Percentiles rank a stretch among this genome's conserved stretches.
These are phyloP conservation scores for Dendrobium huoshanense DNA, from an alignment of 106 monocot genomes.

Conservation along the genomic window DNA sequence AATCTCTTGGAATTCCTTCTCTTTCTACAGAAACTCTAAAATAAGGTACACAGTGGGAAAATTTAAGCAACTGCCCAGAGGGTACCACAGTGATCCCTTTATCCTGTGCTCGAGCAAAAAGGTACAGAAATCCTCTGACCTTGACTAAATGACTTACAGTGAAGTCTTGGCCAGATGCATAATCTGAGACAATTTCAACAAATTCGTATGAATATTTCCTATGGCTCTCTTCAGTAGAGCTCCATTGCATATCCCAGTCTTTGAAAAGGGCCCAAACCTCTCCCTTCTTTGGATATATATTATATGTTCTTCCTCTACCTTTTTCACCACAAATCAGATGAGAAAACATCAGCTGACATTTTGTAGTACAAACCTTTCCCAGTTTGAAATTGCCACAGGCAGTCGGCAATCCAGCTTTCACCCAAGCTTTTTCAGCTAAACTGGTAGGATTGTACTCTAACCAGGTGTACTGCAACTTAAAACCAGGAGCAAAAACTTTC, in stretches of 20 bases:
- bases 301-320: conserved; percentile 28
- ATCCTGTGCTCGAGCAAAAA: conserved; percentile 11
- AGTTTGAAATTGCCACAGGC: conserved; percentile 37
- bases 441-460: conserved; percentile 27
- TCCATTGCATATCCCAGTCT: conserved; percentile 50
- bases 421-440: conserved; percentile 18
- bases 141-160: conserved; percentile 12
- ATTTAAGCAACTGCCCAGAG: conserved; percentile 21
- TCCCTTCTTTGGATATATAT: conserved; percentile 51
- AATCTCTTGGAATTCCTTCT: conserved; percentile 35
- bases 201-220: conserved; percentile 59
- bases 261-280: conserved; percentile 80
- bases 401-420: conserved; percentile 14
- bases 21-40: conserved; percentile 31
- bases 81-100: conserved; percentile 1
- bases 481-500: conserved; percentile 16
- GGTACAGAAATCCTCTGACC: conserved; percentile 14
- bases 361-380: conserved; percentile 13
- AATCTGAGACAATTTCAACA: conserved; percentile 58
- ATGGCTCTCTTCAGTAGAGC: conserved; percentile 22
- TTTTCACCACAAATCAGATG: conserved; percentile 17
- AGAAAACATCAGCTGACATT: conserved; percentile 21
- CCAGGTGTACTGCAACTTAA: conserved; percentile 34
- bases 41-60: conserved; percentile 37
- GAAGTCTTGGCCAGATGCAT: conserved; percentile 16